Base-by-base conservation (phyloP, 768 basidiomycete genomes). In the Termitomyces sp. region DNA sequence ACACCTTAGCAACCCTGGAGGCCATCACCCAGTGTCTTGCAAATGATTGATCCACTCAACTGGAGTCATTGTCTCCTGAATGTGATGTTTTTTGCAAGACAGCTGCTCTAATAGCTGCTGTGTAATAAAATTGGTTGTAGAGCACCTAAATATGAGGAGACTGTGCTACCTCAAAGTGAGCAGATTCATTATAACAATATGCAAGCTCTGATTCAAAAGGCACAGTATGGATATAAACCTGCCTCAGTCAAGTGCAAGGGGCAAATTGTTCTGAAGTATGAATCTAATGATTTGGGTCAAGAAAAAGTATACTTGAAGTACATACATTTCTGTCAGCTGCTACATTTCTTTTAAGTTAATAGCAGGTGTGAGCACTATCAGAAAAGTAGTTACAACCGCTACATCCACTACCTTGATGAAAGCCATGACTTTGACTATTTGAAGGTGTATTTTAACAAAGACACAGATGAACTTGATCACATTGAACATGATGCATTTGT, bases 391-490 rank as follows among this genome's bases (percentile, higher is more conserved):
- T 14, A 32, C 3, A 44, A 60, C 25, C 59, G 57, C 25, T 57
- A 53, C 14, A 1, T 46, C 1, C n/a, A 46, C 0, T 19, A 11
- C 8, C 29, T 46, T 4, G 10, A 32, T 19, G 31, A 46, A 0
- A 55, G 58, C 0, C 66, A 65, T 35, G 56, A 69, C 27, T 27
- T 65, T 4, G 59, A 59, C 2, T 69, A 69, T 34, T 21, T 67
- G 7, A 25, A 50, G 6, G 48, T 21, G 3, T 38, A 50, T 17
- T 50, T 37, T 21, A 21, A 50, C 11, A 53, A 62, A 10, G 60
- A 69, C 38, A 16, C 10, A 14, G 66, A 67, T 16, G 58, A 65
- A 41, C 45, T 67, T n/a, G 53, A 59, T 8, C 19, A 46, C 2
- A 67, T 69, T 42, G 67, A 68, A 54, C 23, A 52, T 11, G 51